Base-by-base conservation (phyloP, 768 basidiomycete species). In the Suillus decipiens region DNA sequence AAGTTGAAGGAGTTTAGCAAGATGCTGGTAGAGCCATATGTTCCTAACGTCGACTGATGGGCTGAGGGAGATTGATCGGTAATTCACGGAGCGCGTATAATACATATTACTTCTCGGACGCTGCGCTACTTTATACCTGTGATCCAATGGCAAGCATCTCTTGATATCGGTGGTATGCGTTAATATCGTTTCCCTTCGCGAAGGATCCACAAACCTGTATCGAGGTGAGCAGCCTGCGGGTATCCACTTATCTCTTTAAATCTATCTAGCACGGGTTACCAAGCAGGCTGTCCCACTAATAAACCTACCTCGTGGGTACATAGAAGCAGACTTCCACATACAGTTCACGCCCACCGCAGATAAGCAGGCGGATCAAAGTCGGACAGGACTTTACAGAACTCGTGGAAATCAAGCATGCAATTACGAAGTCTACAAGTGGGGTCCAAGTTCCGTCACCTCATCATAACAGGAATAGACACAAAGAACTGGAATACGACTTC, bases 1-100 rank as follows among this genome's bases (percentile, higher is more conserved):
- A 96, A 93, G 79, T 85, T 99, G 63, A 88, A 89, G 71, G 89
- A 93, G 73, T 98, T 98, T 73, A 95, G 93, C 77, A 86, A 89
- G 78, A 93, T 96, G 92, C 84, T 96, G 22, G 87, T 95, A 50
- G 82, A 87, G 69, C 92, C 94, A 4, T 95, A 90, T 73, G 79
- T 80, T 3, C 87, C 93, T 22, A 59, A 66, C 11, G 50, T 73
- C 7, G 72, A 72, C 47, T 76, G 60, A 57, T 59, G 31, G 34
- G 10, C n/a, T 24, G 47, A 19, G 59, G 12, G 17, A 11, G 45
- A 17, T 33, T 33, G 33, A 22, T n/a, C 1, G 19, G 59, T 54
- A 51, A 57, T 22, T 14, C 53, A 56, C 28, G 24, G 56, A 17
- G 39, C 39, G 11, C 43, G 31, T 34, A 60, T 55, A 56, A 34